phyloP scores from a whole-genome alignment of 2,329 filamentous ascomycete species.

The Epicoccum sorghinum region DNA sequence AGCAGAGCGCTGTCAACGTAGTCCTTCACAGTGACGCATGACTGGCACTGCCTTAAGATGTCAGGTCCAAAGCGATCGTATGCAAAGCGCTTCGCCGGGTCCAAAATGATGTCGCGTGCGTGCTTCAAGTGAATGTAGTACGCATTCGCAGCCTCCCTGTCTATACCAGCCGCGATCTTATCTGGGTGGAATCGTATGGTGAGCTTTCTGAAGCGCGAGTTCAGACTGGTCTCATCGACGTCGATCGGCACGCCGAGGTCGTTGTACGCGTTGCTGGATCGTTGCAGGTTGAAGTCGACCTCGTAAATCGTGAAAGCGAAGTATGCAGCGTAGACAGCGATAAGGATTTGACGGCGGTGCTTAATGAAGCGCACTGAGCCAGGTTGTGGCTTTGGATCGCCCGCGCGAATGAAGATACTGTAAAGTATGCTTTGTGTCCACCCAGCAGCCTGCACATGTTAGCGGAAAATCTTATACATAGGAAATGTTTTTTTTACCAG shows the following conservation, averaged over 20 bases:
- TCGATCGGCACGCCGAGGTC: slow-evolving; percentile 72
- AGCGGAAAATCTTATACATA: slow-evolving; percentile 7
- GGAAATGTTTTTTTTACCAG: slow-evolving; percentile 20
- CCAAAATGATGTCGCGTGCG: slow-evolving; percentile 84
- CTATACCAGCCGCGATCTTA: slow-evolving; percentile 61
- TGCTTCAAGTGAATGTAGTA: slow-evolving; percentile 84
- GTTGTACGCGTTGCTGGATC: slow-evolving; percentile 77
- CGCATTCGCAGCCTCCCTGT: slow-evolving; percentile 42
- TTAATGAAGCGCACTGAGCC: slow-evolving; percentile 70
- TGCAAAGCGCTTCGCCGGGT: slow-evolving; percentile 76
- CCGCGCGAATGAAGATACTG: slow-evolving; percentile 84
- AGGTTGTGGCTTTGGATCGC: slow-evolving; percentile 75
- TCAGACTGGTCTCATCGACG: slow-evolving; percentile 77
- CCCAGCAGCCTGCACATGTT: slow-evolving; percentile 36
- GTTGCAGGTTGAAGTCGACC: slow-evolving; percentile 79
- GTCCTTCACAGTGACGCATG: slow-evolving; percentile 72
- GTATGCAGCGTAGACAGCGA: slow-evolving; percentile 81
- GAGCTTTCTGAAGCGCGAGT: slow-evolving; percentile 77
- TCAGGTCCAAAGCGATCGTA: slow-evolving; percentile 84
- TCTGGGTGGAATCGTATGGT: slow-evolving; percentile 78
- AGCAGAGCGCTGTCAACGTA: slow-evolving; percentile 70
- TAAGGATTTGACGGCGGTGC: slow-evolving; percentile 83
- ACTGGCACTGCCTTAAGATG: slow-evolving; percentile 59
- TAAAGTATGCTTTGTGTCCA: slow-evolving; percentile 80
- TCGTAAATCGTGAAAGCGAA: slow-evolving; percentile 93